Base-by-base conservation (phyloP, 2,329 filamentous ascomycete genomes). In the Tolypocladium nubicola region DNA sequence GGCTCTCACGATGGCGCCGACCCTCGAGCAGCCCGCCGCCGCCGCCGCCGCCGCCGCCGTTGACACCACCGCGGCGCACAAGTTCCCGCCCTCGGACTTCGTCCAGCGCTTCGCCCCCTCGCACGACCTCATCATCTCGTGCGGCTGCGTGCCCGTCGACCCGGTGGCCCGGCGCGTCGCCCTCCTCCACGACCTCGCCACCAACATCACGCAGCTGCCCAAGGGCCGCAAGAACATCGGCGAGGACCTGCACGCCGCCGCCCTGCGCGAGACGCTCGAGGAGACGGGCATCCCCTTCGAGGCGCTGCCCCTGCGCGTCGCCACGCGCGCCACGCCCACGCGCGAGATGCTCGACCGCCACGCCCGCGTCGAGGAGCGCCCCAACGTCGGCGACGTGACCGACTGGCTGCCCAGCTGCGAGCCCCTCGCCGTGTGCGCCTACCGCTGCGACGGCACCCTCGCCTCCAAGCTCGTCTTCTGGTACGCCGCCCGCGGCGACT, bases 181-280 rank as follows among this genome's bases (percentile, higher is more conserved):
- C 37, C 64, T 77, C 41, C 65, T 79, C 23, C 75, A 69, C 64
- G 77, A 79, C 64, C 69, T 65, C 33, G 68, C 68, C 50, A 71
- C 75, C 58, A 67, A 69, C 21, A 73, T 77, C 60, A 74, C 69
- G 62, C 76, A 79, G 64, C 68, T 79, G 8, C 76, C 76, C 53
- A 79, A 79, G 63, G 76, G 77, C 52, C 71, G 76, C 59, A 77
- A 77, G 63, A 74, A 78, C 62, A 73, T 79, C 49, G 71, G 69
- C 56, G 76, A 79, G 60, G 69, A 68, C 59, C 66, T 76, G 39
- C 69, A 72, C 33, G 65, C 65, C 2, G 69, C 76, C 0, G 77
- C 76, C 14, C 60, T 79, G 16, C 73, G 76, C 35, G 77, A 79
- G 64, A 78, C 76, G 0, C 68, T 68, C 49, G 77, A 80, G 60